Percentiles rank a stretch among this genome's conserved stretches.
Evolutionary conservation across 306 rosid genomes (phyloP).

Genomic region (Quercus dentata): DNA sequence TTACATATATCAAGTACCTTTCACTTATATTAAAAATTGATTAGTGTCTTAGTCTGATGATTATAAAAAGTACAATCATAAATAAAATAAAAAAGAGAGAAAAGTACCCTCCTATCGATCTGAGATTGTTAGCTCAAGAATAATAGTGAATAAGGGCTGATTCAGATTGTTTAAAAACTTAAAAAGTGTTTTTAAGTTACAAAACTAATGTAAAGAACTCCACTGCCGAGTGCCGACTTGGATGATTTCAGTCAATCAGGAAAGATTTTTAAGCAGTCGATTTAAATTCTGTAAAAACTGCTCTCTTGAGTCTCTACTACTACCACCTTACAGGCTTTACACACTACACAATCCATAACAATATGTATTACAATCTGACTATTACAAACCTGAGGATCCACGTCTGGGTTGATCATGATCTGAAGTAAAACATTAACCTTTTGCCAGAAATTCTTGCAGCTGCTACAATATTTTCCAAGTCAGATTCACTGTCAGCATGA

Average conservation of each 20-base stretch:
- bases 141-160: not conserved
- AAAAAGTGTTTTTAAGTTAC: not conserved
- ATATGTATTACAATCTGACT: not conserved
- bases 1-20: not conserved
- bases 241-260: not conserved
- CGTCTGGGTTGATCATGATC: constrained; percentile 68
- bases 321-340: constrained; percentile 3
- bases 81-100: no score
- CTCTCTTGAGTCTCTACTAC: not conserved
- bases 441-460: constrained; percentile 75
- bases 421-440: constrained; percentile 80
- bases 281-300: not conserved
- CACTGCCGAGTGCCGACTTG: not conserved
- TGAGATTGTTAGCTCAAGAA: not conserved
- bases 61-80: no score
- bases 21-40: no score
- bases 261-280: not conserved
- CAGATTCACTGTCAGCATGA: constrained; percentile 69
- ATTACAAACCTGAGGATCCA: constrained; percentile 76
- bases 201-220: not conserved
- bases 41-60: no score
- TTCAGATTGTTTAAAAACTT: not conserved
- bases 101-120: not conserved
- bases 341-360: not conserved
- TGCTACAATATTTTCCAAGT: constrained; percentile 77